A percentile compares a stretch with the other conserved stretches of the same genome.
phyloP scores from a whole-genome alignment of 169 alveolate genomes.

The Plasmodium gonderi region DNA sequence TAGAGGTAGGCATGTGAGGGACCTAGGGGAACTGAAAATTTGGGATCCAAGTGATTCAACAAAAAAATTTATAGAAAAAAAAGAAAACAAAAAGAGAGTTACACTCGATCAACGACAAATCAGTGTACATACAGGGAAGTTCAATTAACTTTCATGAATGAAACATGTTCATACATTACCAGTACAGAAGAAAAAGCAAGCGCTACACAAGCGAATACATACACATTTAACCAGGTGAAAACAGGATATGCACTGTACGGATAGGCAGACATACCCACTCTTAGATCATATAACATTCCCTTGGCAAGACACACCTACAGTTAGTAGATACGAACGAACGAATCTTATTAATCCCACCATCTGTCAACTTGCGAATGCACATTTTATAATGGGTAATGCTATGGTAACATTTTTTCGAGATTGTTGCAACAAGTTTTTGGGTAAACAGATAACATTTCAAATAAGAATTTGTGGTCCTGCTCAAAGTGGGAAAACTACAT shows the following conservation, averaged over 20 bases:
- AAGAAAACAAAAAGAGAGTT: neutral
- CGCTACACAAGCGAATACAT: neutral
- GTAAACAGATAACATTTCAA: constrained; percentile 46
- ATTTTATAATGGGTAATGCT: constrained; percentile 44
- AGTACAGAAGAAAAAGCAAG: neutral
- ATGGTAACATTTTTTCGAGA: constrained; percentile 18
- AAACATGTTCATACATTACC: neutral
- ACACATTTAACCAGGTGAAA: no score
- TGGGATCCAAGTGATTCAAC: neutral
- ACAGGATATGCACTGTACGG: no score
- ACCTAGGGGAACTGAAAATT: neutral
- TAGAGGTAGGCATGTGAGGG: neutral
- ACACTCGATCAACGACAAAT: neutral
- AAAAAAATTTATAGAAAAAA: neutral
- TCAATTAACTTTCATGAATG: neutral
- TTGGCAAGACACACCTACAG: no score
- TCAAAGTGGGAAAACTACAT: constrained; percentile 72
- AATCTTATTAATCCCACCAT: neutral
- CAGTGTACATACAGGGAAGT: neutral
- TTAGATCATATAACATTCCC: no score
- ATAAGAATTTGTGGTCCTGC: constrained; percentile 74
- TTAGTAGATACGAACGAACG: no score
- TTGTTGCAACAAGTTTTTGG: constrained; percentile 47
- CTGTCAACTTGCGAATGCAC: neutral
- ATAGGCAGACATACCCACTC: no score